Evolutionary conservation across 345 rosid species (phyloP), one percentile per base, ranked within the genome.

Genomic region (Murraya paniculata): DNA sequence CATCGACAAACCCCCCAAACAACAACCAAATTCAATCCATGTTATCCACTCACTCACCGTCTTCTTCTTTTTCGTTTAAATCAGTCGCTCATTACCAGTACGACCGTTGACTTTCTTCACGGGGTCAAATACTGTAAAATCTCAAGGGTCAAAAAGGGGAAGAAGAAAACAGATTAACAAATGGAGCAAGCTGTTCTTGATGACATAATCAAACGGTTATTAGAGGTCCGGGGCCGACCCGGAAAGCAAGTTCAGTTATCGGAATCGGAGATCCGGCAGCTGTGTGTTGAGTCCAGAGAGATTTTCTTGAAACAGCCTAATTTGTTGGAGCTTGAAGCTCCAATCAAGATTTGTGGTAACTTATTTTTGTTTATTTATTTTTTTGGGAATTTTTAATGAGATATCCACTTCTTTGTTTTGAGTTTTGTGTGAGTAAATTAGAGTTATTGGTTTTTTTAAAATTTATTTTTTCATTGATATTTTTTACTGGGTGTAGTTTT

Each of bases 291-390:
- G 25, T 89, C 96, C 58, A 74, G 78, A 78, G 96, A 90, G 64
- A 85, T 87, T 76, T 90, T 91, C 86, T 77, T 89, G 80, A 88
- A 79, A 56, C 96, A 91, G 77, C 94, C 96, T 59, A 91, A 91
- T 73, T 80, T 91, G 77, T 76, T 91, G 75, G 96, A 90, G 82
- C 91, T 91, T 61, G 96, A 91, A 82, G 96, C 96, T 8, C 89
- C 96, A 75, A 87, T 91, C 85, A 91, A 91, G 89, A 91, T 91
- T 82, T 91, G 96, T 60, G 96, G 94, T 90, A 89, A 36, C 66
- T 11, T 64, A 48, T 8, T 75, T 57, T 38, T 24, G 36, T 48
- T 48, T 36, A 25, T 31, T 41, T 3, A 3, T 11, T 6, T 53
- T 53, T 53, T 53, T 16, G 57, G 57, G 8, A 19, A 10, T 59